Conservation (phyloP, 495 filamentous ascomycete species). For the Letharia lupina region DNA sequence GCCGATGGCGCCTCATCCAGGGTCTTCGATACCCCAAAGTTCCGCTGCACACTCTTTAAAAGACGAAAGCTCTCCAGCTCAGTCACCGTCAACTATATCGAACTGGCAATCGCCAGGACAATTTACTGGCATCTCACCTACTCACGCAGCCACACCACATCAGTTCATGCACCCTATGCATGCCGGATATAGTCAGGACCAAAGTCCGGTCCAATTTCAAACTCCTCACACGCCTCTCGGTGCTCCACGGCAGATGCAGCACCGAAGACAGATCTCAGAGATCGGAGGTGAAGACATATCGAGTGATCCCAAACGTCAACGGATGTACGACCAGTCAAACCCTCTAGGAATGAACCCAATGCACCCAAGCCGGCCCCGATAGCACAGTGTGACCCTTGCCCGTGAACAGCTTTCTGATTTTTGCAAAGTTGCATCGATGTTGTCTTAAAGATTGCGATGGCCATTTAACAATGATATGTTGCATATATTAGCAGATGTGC, state of each 20-base stretch:
- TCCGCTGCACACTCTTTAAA: conserved; percentile 59
- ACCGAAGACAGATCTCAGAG: conserved; percentile 59
- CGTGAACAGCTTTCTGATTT: neutral
- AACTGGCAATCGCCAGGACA: conserved; percentile 69
- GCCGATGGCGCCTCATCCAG: conserved; percentile 42
- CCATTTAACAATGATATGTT: neutral
- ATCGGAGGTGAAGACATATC: conserved; percentile 51
- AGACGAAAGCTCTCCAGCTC: conserved; percentile 73
- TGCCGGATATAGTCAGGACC: conserved; percentile 43
- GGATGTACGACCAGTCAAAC: conserved; percentile 49
- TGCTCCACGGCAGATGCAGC: conserved; percentile 38
- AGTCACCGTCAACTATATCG: conserved; percentile 60
- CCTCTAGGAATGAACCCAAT: conserved; percentile 39
- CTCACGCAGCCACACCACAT: conserved; percentile 40
- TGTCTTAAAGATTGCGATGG: neutral
- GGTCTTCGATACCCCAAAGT: conserved; percentile 32
- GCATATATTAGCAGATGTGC: conserved; percentile 9
- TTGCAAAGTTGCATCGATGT: neutral
- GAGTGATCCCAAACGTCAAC: conserved; percentile 52
- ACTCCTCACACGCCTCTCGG: conserved; percentile 42
- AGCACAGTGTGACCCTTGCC: conserved; percentile 2
- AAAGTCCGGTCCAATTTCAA: conserved; percentile 44
- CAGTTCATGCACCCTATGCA: conserved; percentile 42
- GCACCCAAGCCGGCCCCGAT: conserved; percentile 27
- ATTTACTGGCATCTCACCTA: conserved; percentile 55